Conservation (phyloP, 371 early-diverging fungal species). For the Entomophthora muscae region DNA sequence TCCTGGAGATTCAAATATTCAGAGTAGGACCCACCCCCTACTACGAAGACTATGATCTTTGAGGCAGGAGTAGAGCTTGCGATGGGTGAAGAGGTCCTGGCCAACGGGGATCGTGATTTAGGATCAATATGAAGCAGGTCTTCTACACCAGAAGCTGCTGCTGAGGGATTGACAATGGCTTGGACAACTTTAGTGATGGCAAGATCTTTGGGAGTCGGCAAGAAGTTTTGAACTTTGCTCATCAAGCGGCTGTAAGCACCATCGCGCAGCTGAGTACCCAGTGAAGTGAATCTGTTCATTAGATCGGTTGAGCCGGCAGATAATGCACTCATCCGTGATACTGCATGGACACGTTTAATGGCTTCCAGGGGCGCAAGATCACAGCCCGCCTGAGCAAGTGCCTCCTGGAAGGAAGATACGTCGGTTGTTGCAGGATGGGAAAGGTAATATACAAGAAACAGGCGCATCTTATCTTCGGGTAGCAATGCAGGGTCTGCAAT, state of each 20-base stretch:
- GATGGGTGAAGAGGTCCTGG: conserved; percentile 14
- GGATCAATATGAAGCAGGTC: conserved; percentile 84
- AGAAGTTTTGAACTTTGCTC: conserved; percentile 84
- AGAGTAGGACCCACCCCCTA: conserved; percentile 91
- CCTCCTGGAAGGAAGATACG: conserved; percentile 63
- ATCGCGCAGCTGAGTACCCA: conserved; percentile 60
- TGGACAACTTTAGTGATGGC: conserved; percentile 73
- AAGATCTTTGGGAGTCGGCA: conserved; percentile 75
- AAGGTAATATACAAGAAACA: conserved; percentile 75
- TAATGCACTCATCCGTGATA: conserved; percentile 45
- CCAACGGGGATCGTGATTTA: conserved; percentile 24
- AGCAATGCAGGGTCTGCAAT: conserved; percentile 64
- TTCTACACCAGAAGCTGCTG: conserved; percentile 24
- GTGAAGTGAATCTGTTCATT: conserved; percentile 52
- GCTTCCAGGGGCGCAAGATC: conserved; percentile 54
- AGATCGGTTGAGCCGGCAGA: conserved; percentile 34
- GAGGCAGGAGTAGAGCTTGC: conserved; percentile 39
- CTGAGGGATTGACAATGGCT: conserved; percentile 52
- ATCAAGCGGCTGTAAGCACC: conserved; percentile 68
- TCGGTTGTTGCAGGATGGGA: conserved; percentile 34
- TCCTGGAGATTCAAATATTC: conserved; percentile 91
- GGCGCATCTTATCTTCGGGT: conserved; percentile 77
- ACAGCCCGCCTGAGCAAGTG: conserved; percentile 53
- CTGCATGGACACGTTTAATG: conserved; percentile 58
- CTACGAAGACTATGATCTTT: conserved; percentile 88